Conservation (phyloP, 2,329 filamentous ascomycete genomes). For the Phaeosphaeria sp. region DNA sequence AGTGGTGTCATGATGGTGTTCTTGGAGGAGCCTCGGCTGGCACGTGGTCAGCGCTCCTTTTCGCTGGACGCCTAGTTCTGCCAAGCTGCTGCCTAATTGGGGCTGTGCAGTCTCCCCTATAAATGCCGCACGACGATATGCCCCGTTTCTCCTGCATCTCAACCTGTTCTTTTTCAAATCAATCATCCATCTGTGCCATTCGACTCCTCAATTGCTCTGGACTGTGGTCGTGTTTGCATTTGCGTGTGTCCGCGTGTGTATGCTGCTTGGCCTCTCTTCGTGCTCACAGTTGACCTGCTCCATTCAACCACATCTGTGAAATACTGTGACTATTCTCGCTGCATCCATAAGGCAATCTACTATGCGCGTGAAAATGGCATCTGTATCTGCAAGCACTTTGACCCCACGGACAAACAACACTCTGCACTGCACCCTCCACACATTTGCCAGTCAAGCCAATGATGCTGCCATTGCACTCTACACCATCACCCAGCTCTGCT, state of each 20-base stretch:
- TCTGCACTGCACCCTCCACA: neutral
- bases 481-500: conserved; percentile 11
- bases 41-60: neutral
- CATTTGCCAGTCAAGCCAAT: neutral
- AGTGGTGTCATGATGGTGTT: neutral
- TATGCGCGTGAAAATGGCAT: neutral
- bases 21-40: neutral
- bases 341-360: neutral
- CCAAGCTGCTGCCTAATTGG: neutral
- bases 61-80: neutral
- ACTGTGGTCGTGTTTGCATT: neutral
- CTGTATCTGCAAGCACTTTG: neutral
- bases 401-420: neutral
- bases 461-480: conserved; percentile 13
- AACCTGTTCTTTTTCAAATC: neutral
- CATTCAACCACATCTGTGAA: neutral
- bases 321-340: neutral
- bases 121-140: neutral
- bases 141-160: neutral
- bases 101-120: neutral
- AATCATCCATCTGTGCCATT: neutral
- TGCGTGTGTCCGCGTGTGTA: neutral
- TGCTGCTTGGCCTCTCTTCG: neutral
- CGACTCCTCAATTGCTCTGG: neutral
- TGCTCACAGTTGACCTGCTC: neutral